Conservation (phyloP, 441 rosid species). For the Erysimum cheiri region DNA sequence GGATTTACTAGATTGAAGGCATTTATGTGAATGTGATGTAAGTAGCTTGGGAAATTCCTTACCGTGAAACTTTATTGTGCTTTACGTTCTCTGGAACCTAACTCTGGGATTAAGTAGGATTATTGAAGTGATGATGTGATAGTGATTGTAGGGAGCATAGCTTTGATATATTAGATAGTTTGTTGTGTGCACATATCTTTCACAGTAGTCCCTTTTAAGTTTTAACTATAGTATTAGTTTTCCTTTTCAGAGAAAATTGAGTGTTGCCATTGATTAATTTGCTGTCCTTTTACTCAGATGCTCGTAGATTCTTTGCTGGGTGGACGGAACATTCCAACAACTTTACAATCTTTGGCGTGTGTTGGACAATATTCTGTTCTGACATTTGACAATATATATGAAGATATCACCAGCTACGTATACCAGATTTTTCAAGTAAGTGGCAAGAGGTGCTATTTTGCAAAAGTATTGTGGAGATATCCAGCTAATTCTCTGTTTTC, state of each 20-base stretch:
- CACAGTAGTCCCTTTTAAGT: not conserved
- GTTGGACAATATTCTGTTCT: conserved; percentile 72
- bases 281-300: conserved; percentile 54
- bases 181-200: conserved; percentile 23
- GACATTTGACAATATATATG: conserved; percentile 65
- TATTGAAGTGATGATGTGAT: conserved; percentile 19
- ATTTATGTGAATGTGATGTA: conserved; percentile 16
- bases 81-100: conserved; percentile 21
- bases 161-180: conserved; percentile 2
- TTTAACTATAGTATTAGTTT: not conserved
- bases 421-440: conserved; percentile 67
- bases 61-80: conserved; percentile 17
- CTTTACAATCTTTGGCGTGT: conserved; percentile 93
- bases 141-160: conserved; percentile 15
- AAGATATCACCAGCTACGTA: conserved; percentile 62
- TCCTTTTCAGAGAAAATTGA: conserved; percentile 29
- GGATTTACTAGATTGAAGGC: conserved; percentile 21
- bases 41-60: conserved; percentile 33
- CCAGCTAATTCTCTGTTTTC: conserved; percentile 26
- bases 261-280: conserved; percentile 32
- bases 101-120: conserved; percentile 11
- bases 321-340: conserved; percentile 75
- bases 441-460: conserved; percentile 41
- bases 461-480: conserved; percentile 33
- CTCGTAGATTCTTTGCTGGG: conserved; percentile 69